These are phyloP conservation scores for Metarhizium anisopliae DNA, from an alignment of 2,329 filamentous ascomycete genomes.

Conservation along the genomic window DNA sequence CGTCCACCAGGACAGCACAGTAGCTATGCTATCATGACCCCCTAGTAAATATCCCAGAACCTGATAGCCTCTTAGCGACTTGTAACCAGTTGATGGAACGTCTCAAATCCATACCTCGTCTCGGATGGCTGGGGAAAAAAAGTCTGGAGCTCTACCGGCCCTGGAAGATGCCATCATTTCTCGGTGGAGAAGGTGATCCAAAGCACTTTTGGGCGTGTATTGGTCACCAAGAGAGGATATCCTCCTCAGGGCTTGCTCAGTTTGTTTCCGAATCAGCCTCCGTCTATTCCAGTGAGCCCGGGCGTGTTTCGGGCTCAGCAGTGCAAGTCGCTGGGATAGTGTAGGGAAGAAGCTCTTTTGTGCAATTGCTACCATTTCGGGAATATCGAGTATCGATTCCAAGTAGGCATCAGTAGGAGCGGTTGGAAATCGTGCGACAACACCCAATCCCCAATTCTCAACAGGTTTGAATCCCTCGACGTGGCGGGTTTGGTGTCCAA, in stretches of 20 bases:
- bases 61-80: conserved; percentile 3
- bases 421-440: conserved; percentile 9
- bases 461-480: conserved; percentile 1
- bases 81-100: background rate
- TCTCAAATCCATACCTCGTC: conserved; percentile 21
- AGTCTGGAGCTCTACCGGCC: conserved; percentile 19
- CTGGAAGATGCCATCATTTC: conserved; percentile 23
- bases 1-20: conserved; percentile 19
- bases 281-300: conserved; percentile 16
- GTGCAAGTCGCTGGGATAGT: conserved; percentile 12
- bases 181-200: conserved; percentile 25
- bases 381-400: conserved; percentile 14
- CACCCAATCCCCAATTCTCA: background rate
- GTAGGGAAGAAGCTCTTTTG: conserved; percentile 14
- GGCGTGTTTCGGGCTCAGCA: conserved; percentile 17
- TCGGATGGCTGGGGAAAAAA: conserved; percentile 21
- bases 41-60: conserved; percentile 20
- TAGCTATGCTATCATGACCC: conserved; percentile 20
- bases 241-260: conserved; percentile 11
- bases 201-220: conserved; percentile 12
- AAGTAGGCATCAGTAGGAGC: conserved; percentile 11
- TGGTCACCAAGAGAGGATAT: conserved; percentile 6
- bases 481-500: conserved; percentile 10
- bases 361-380: conserved; percentile 16
- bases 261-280: conserved; percentile 13